Evolutionary conservation across 1,284 basidiomycete species (phyloP), one percentile per base, ranked within the genome.

Genomic region (Ceratobasidium sp.): DNA sequence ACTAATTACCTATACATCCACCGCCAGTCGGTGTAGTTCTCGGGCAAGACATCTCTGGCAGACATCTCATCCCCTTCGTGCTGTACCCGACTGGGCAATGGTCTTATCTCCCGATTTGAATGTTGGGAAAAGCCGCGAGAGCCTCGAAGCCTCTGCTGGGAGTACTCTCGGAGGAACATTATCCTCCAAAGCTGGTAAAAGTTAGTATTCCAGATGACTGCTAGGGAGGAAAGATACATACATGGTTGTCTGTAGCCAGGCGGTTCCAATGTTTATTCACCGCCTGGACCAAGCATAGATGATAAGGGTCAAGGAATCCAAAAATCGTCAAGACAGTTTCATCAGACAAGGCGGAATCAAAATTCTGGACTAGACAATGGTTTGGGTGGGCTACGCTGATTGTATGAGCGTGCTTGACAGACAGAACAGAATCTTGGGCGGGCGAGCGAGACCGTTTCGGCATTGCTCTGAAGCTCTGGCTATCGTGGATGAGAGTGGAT

Each of bases 241-340:
- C 85, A 83, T 87, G 84, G 69, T 85, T 82, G 77, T 86, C 86
- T 69, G 81, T 79, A 16, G 90, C 84, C 16, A 92, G 83, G 64
- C 91, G 82, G 18, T 84, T 83, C 85, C 89, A 92, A 75, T 87
- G 87, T 73, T 81, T 83, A 79, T 84, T 91, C 48, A 85, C 86
- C n/a, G 82, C 78, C 78, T 91, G 88, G 21, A 85, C 80, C 5
- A 82, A 78, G 77, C 91, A 92, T 21, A 92, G 85, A 79, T 92
- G 90, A 28, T 80, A 76, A 81, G 84, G 87, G 23, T 86, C 84
- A 38, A 92, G 83, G 79, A 88, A 84, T 1, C 89, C 87, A 81
- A 92, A 91, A 72, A 92, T 87, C 76, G 83, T 83, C 33, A 92
- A 81, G 64, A 91, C 82, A 58, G 92, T 84, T 79, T 92, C 91